A percentile compares a stretch with the other conserved stretches of the same genome.
Conservation (phyloP, 2,329 filamentous ascomycete genomes). For the Colletotrichum somersetense region DNA sequence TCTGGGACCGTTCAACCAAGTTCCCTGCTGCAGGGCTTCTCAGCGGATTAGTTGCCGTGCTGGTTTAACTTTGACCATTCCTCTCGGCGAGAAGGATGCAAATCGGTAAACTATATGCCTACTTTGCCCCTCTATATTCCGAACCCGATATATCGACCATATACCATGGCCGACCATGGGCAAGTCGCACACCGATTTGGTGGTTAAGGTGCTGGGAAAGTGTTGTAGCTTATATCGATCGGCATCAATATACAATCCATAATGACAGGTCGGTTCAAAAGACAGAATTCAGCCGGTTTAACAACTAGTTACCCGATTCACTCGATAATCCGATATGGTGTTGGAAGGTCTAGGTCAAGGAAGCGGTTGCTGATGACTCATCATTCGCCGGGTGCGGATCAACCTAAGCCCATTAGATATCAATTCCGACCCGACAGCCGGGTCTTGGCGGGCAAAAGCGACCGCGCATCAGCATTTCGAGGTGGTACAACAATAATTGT, state of each 20-base stretch:
- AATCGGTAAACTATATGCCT: constrained; percentile 12
- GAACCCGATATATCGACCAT: too few species aligned
- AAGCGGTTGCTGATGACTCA: neutral
- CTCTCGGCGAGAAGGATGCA: neutral
- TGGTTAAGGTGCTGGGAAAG: neutral
- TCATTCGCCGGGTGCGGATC: constrained; percentile 3
- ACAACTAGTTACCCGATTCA: neutral
- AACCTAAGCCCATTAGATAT: neutral
- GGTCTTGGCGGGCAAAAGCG: constrained; percentile 1
- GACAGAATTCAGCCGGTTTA: neutral
- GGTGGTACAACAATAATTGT: constrained; percentile 35
- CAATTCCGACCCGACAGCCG: neutral
- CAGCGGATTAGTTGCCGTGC: neutral
- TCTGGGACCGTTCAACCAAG: neutral
- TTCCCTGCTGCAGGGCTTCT: constrained; percentile 3
- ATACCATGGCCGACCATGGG: neutral
- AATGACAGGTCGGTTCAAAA: too few species aligned
- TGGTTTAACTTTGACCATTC: neutral
- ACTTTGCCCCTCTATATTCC: neutral
- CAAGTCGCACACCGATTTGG: neutral
- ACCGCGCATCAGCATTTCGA: constrained; percentile 1
- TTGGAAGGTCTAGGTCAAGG: neutral
- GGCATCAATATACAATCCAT: too few species aligned
- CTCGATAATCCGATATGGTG: neutral
- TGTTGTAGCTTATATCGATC: neutral